A percentile compares a stretch with the other conserved stretches of the same genome.
Conservation (phyloP, 129 eudicot species). For the Artemisia annua region DNA sequence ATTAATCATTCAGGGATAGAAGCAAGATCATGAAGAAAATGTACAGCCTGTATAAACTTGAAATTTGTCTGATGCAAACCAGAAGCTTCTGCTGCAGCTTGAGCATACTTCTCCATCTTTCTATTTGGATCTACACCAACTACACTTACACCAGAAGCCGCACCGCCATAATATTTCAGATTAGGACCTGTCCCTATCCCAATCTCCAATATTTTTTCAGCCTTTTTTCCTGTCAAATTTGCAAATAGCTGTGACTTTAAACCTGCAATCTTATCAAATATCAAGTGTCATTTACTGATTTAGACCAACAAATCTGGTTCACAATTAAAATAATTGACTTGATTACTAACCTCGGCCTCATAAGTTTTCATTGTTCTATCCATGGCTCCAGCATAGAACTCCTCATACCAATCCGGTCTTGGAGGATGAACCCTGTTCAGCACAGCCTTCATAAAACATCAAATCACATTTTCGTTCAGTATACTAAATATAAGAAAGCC, state of each 20-base stretch:
- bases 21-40: conserved; percentile 18
- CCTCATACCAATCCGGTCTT: conserved; percentile 93
- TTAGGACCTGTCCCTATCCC: conserved; percentile 97
- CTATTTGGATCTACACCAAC: conserved; percentile 80
- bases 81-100: conserved; percentile 58
- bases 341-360: conserved; percentile 71
- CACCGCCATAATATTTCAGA: conserved; percentile 64
- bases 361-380: conserved; percentile 61
- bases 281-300: conserved; percentile 20
- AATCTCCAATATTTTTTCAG: conserved; percentile 62
- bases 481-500: not conserved
- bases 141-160: conserved; percentile 36
- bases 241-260: conserved; percentile 71
- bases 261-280: conserved; percentile 69
- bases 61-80: conserved; percentile 60
- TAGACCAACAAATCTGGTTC: not conserved
- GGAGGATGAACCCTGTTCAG: conserved; percentile 80
- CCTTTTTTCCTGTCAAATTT: conserved; percentile 51
- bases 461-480: not conserved
- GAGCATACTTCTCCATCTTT: conserved; percentile 87
- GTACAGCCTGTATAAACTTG: conserved; percentile 69
- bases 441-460: conserved; percentile 49
- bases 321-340: not conserved
- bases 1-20: not conserved
- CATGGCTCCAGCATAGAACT: conserved; percentile 75